Conservation (phyloP, 2,329 filamentous ascomycete species). For the Beauveria brongniartii region DNA sequence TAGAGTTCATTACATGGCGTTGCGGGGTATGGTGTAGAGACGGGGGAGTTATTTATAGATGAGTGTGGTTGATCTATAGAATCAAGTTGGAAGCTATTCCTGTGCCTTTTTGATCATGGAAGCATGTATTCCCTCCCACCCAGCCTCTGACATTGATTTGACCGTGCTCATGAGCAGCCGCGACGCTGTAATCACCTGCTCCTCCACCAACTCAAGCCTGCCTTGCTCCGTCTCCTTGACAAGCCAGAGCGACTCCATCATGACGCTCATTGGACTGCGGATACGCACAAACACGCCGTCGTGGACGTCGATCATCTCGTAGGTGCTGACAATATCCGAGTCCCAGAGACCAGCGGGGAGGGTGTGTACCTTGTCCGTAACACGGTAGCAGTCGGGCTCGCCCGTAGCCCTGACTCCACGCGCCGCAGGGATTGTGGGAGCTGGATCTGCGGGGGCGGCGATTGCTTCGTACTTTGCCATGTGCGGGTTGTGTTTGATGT, state of each 20-base stretch:
- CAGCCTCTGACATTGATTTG: constrained; percentile 41
- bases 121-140: constrained; percentile 42
- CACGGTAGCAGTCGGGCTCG: constrained; percentile 34
- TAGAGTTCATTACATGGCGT: background rate
- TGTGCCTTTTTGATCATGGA: constrained; percentile 35
- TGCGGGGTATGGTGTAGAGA: background rate
- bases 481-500: constrained; percentile 46
- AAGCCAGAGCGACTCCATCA: constrained; percentile 47
- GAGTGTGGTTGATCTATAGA: background rate
- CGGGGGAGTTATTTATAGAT: background rate
- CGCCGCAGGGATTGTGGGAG: constrained; percentile 23
- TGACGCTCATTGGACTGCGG: constrained; percentile 39
- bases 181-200: constrained; percentile 42
- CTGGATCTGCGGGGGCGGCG: constrained; percentile 19
- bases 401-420: constrained; percentile 18
- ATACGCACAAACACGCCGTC: constrained; percentile 45
- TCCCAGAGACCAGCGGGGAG: constrained; percentile 49
- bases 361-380: constrained; percentile 42
- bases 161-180: constrained; percentile 40
- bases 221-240: constrained; percentile 24
- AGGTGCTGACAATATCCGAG: constrained; percentile 43
- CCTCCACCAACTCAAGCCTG: constrained; percentile 38
- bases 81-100: constrained; percentile 15
- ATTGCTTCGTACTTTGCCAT: constrained; percentile 35
- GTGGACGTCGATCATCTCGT: constrained; percentile 44